These are phyloP conservation scores for Trypanosoma platydactyli DNA, from an alignment of 208 protist genomes.

Conservation along the genomic window DNA sequence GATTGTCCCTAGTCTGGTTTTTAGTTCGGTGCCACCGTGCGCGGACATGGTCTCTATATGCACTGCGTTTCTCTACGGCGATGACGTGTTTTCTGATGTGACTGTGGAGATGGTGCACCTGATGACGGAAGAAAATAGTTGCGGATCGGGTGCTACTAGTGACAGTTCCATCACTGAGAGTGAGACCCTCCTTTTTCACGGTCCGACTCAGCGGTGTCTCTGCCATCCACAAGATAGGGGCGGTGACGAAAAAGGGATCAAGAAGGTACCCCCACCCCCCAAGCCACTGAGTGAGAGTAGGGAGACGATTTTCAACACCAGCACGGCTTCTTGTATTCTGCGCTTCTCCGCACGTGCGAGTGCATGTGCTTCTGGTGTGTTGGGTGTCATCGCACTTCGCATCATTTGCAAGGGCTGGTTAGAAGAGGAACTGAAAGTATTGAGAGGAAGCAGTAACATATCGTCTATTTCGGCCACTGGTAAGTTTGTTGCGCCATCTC, in stretches of 20 bases:
- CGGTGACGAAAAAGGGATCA: neutral
- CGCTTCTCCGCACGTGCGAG: neutral
- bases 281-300: too few species aligned
- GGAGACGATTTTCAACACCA: neutral
- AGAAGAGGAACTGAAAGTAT: neutral
- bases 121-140: neutral
- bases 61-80: neutral
- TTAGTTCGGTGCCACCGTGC: too few species aligned
- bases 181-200: neutral
- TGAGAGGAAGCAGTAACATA: neutral
- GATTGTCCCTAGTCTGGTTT: neutral
- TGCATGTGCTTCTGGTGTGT: neutral
- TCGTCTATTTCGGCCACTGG: neutral
- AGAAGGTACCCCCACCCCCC: neutral
- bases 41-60: neutral
- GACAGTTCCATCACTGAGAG: too few species aligned
- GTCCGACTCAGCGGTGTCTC: neutral
- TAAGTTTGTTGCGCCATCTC: slow-evolving; percentile 3
- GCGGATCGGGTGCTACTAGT: neutral
- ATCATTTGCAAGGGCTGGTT: neutral
- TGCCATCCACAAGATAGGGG: neutral
- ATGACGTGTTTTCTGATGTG: neutral
- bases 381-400: neutral
- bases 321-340: neutral
- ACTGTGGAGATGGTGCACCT: neutral